Evolutionary conservation across 2,329 filamentous ascomycete species (phyloP).

Genomic region (Paecilomyces sp.): DNA sequence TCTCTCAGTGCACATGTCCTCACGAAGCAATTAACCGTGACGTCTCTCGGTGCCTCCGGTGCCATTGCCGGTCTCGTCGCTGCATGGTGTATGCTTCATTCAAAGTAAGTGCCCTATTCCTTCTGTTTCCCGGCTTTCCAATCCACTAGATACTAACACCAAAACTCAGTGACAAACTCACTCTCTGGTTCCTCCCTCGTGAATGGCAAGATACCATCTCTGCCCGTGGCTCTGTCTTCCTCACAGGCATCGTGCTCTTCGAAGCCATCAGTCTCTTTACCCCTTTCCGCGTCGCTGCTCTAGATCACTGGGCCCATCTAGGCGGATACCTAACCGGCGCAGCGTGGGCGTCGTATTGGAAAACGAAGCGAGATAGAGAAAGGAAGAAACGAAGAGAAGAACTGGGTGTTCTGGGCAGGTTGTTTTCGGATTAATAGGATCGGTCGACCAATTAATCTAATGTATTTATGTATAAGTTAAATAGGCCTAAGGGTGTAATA

Average conservation of each 20-base stretch:
- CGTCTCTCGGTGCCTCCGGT: constrained; percentile 46
- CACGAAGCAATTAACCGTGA: constrained; percentile 34
- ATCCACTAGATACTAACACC: neutral
- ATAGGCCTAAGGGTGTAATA: no score
- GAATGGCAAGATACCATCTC: constrained; percentile 34
- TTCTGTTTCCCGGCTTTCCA: neutral
- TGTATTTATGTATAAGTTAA: no score
- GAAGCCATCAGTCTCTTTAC: constrained; percentile 28
- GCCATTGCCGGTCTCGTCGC: constrained; percentile 44
- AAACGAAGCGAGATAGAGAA: constrained; percentile 11
- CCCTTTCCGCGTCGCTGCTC: constrained; percentile 21
- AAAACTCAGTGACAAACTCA: constrained; percentile 19
- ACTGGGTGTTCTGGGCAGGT: constrained; percentile 5
- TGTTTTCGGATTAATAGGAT: neutral
- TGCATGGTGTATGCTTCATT: constrained; percentile 42
- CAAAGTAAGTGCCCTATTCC: constrained; percentile 26
- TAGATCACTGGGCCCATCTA: constrained; percentile 37
- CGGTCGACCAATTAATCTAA: no score
- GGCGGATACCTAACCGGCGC: constrained; percentile 34
- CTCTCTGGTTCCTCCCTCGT: constrained; percentile 33
- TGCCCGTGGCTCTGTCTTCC: constrained; percentile 32
- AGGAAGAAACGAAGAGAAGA: constrained; percentile 8
- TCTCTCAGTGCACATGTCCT: constrained; percentile 41
- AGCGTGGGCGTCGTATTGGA: constrained; percentile 15
- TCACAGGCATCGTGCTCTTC: constrained; percentile 27